A percentile compares a stretch with the other conserved stretches of the same genome.
These are phyloP conservation scores for Alternaria sp. DNA, from an alignment of 2,329 filamentous ascomycete genomes.

Conservation along the genomic window DNA sequence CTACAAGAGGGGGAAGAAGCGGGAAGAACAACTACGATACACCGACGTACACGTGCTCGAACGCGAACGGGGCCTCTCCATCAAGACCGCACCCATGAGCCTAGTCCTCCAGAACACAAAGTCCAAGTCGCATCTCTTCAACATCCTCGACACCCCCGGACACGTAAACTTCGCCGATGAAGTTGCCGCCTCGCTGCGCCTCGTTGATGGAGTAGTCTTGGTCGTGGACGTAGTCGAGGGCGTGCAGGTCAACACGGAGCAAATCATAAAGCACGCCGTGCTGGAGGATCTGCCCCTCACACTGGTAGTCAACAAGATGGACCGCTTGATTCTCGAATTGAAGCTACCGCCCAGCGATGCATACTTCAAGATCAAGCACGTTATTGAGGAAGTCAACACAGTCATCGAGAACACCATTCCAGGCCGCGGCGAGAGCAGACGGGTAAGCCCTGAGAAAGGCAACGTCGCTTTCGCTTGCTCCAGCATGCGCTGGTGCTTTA, in stretches of 20 bases:
- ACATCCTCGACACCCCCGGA: conserved; percentile 93
- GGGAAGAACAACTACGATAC: conserved; percentile 91
- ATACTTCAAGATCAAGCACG: conserved; percentile 98
- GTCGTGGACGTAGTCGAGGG: conserved; percentile 97
- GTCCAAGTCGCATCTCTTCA: conserved; percentile 93
- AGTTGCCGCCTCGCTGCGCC: conserved; percentile 83
- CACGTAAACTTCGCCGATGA: conserved; percentile 99
- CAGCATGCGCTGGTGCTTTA: conserved; percentile 96
- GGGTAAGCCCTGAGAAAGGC: conserved; percentile 93
- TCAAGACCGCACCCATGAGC: conserved; percentile 95
- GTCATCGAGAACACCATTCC: conserved; percentile 89
- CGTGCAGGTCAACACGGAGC: conserved; percentile 98
- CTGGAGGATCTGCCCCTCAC: conserved; percentile 88
- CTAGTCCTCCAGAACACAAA: conserved; percentile 86
- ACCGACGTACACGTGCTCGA: conserved; percentile 92
- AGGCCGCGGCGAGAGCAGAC: conserved; percentile 77
- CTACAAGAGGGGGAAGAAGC: conserved; percentile 79
- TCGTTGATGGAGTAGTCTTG: conserved; percentile 91
- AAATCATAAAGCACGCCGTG: conserved; percentile 95
- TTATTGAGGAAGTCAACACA: conserved; percentile 98
- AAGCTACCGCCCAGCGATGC: conserved; percentile 94
- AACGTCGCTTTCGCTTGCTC: conserved; percentile 98
- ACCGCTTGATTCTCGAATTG: conserved; percentile 90
- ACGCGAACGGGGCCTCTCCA: conserved; percentile 85
- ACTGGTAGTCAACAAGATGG: conserved; percentile 96